Conservation (phyloP, 495 filamentous ascomycete species). For the Xylaria flabelliformis region DNA sequence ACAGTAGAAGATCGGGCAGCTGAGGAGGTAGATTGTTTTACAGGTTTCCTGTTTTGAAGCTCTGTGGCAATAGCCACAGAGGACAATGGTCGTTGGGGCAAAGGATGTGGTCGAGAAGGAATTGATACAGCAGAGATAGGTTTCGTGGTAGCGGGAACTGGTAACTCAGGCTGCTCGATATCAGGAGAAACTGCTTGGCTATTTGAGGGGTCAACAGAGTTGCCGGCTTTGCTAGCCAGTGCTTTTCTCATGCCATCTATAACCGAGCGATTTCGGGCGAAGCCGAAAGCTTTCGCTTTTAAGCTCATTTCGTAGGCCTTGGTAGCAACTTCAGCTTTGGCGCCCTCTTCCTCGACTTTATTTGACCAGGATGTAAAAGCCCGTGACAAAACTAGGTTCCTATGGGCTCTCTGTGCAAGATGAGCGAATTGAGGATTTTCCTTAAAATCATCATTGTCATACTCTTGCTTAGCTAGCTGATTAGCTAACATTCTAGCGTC, state of each 20-base stretch:
- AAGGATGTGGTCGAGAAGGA: slow-evolving; percentile 8
- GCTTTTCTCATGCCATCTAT: slow-evolving; percentile 14
- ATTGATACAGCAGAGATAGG: not conserved
- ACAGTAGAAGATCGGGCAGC: slow-evolving; percentile 6
- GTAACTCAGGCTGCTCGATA: not conserved
- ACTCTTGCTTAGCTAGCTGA: slow-evolving; percentile 48
- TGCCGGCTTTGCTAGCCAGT: slow-evolving; percentile 11
- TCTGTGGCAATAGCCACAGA: not conserved
- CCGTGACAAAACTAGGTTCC: slow-evolving; percentile 71
- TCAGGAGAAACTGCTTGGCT: not conserved
- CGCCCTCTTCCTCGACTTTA: slow-evolving; percentile 63
- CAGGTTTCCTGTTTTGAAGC: slow-evolving; percentile 6
- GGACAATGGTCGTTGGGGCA: slow-evolving; percentile 2
- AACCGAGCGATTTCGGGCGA: slow-evolving; percentile 20
- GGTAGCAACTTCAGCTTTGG: slow-evolving; percentile 40
- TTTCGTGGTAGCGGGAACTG: not conserved
- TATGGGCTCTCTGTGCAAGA: slow-evolving; percentile 65
- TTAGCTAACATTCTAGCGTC: slow-evolving; percentile 68
- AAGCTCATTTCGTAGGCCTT: slow-evolving; percentile 39
- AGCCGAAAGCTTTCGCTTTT: slow-evolving; percentile 36
- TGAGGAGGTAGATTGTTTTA: not conserved
- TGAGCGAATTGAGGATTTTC: slow-evolving; percentile 43
- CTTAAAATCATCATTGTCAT: slow-evolving; percentile 23
- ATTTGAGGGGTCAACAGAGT: not conserved
- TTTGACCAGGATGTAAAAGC: slow-evolving; percentile 79